Percentiles rank a stretch among this genome's conserved stretches.
Conservation (phyloP, 352 stramenopile species). For the Pythium periplocum region DNA sequence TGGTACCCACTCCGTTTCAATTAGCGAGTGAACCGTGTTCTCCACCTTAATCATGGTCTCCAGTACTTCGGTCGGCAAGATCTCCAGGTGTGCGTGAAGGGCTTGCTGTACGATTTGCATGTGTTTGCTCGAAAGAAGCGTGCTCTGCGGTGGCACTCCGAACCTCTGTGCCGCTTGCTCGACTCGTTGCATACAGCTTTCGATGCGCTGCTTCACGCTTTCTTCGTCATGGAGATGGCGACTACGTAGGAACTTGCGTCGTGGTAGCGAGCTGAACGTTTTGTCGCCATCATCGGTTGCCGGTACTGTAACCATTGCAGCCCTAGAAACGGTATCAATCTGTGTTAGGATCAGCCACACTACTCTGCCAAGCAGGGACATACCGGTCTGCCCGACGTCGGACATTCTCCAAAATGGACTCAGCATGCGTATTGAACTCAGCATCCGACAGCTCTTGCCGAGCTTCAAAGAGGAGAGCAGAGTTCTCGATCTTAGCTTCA, state of each 20-base stretch:
- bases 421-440: no score
- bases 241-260: slow-evolving; percentile 42
- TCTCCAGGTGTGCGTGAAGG: slow-evolving; percentile 52
- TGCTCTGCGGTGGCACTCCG: slow-evolving; percentile 34
- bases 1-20: slow-evolving; percentile 52
- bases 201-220: slow-evolving; percentile 31
- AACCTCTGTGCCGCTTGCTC: slow-evolving; percentile 39
- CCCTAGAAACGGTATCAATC: no score
- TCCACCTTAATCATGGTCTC: slow-evolving; percentile 54
- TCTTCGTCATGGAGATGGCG: slow-evolving; percentile 42
- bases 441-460: no score
- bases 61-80: slow-evolving; percentile 47
- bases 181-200: slow-evolving; percentile 31
- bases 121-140: slow-evolving; percentile 37
- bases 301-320: no score
- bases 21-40: slow-evolving; percentile 33
- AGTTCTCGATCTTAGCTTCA: no score
- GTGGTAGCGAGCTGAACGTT: slow-evolving; percentile 30
- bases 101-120: slow-evolving; percentile 46
- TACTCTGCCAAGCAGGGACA: no score
- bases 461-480: no score
- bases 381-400: no score
- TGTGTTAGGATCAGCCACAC: no score
- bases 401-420: no score
- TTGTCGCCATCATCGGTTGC: not conserved